Evolutionary conservation across 495 filamentous ascomycete genomes (phyloP), one percentile per base, ranked within the genome.

Genomic region (Parachaetomium inaequale): DNA sequence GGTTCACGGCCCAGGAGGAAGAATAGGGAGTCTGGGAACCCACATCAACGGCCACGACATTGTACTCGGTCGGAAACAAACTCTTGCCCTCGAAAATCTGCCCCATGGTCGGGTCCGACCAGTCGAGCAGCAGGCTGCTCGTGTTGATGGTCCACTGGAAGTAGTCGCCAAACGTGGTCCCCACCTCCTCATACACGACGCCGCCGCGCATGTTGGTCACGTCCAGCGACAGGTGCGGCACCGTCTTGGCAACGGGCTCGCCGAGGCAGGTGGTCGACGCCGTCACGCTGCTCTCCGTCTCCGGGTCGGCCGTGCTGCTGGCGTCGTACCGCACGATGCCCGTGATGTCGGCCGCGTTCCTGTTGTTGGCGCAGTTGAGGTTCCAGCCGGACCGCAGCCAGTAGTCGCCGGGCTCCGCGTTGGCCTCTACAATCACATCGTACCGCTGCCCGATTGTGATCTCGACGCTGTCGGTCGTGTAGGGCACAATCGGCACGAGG

Each of bases 381-480:
- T 87, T 75, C 68, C 66, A 66, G 10, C 52, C 52, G 21, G 10
- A 2, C 46, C 75, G 73, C 54, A 79, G 53, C 87, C 87, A 90
- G 71, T 85, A 89, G 61, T 81, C 74, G 28, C 68, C 73, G 23
- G 66, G 59, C 2, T 66, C 21, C 49, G 82, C 75, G 57, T 84
- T 78, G 5, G 85, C 87, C 34, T 78, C 76, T 23, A 91, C 79
- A 43, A 92, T 79, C n/a, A 91, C 71, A 63, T 90, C 83, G 61
- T 70, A 87, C 26, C 89, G 80, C 71, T 92, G 87, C 4, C 85
- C 88, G 64, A 88, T 85, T 40, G 66, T 79, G 38, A 92, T 73
- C 5, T 75, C 70, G 4, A 89, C 63, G 4, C 76, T 70, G 17
- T 79, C 66, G 21, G 76, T 74, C 6, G 62, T 64, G 51, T 81